Conservation (phyloP, 202 grass and related monocot genomes). For the Dendrocalamus latiflorus region DNA sequence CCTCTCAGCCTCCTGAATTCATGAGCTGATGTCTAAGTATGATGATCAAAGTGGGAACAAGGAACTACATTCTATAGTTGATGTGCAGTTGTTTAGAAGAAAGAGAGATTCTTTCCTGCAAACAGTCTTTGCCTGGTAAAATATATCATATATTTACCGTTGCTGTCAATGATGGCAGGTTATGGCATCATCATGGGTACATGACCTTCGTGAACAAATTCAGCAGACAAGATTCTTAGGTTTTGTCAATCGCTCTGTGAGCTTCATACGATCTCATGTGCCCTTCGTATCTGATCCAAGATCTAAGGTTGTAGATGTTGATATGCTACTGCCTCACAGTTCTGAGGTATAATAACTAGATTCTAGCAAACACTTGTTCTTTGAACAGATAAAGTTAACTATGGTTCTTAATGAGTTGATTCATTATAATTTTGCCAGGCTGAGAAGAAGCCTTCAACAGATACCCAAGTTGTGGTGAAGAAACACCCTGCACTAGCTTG, state of each 20-base stretch:
- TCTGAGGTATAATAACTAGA: constrained; percentile 45
- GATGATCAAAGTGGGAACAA: neutral
- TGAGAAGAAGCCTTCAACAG: constrained; percentile 19
- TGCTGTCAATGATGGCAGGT: constrained; percentile 46
- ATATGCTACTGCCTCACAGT: constrained; percentile 40
- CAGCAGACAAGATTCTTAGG: constrained; percentile 77
- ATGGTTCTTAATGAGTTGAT: neutral
- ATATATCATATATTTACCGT: constrained; percentile 14
- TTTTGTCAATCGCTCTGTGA: constrained; percentile 63
- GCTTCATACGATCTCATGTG: constrained; percentile 68
- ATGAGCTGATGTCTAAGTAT: constrained; percentile 3
- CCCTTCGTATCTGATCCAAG: constrained; percentile 61
- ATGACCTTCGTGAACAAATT: constrained; percentile 70
- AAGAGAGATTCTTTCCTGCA: neutral
- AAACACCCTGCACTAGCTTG: constrained; percentile 24
- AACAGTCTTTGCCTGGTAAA: neutral
- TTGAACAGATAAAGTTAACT: neutral
- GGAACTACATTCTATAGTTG: neutral
- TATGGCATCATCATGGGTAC: constrained; percentile 70
- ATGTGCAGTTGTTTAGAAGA: neutral
- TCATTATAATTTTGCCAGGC: constrained; percentile 28
- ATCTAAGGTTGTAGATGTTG: constrained; percentile 62
- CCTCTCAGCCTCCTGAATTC: neutral
- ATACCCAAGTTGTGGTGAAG: constrained; percentile 10
- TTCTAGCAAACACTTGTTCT: constrained; percentile 19